Percentiles rank a stretch among this genome's conserved stretches.
Conservation (phyloP, 2,329 filamentous ascomycete species). For the Calonectria ilicicola region DNA sequence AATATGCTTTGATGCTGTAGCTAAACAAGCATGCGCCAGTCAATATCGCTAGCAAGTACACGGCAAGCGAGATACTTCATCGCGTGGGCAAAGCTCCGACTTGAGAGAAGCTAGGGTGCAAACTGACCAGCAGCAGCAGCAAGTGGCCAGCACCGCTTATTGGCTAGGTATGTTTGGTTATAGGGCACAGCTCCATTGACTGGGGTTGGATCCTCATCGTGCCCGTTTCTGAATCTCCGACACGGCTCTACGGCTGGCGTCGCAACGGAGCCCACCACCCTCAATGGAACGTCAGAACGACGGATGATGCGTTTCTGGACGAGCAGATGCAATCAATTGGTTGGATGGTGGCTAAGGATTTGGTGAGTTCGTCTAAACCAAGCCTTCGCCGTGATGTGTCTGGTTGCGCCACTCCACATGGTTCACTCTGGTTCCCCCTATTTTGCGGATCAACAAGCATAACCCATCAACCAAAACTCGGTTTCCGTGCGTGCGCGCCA, state of each 20-base stretch:
- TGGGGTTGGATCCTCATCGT: neutral
- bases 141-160: constrained; percentile 9
- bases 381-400: constrained; percentile 30
- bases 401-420: constrained; percentile 33
- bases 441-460: constrained; percentile 30
- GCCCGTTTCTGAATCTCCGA: constrained; percentile 25
- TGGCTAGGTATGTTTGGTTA: constrained; percentile 20
- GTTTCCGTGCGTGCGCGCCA: constrained; percentile 1
- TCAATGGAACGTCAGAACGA: constrained; percentile 16
- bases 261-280: constrained; percentile 5
- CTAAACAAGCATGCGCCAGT: neutral
- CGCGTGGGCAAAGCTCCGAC: neutral
- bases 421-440: constrained; percentile 28
- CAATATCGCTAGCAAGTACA: neutral
- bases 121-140: neutral
- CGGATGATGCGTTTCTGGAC: constrained; percentile 14
- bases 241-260: constrained; percentile 11
- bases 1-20: neutral
- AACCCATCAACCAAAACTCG: constrained; percentile 9
- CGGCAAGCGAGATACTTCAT: neutral
- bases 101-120: neutral
- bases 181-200: constrained; percentile 15
- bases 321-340: constrained; percentile 7
- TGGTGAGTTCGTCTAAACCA: constrained; percentile 27
- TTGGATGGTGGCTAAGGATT: constrained; percentile 17